These are phyloP conservation scores for Mortierella sp. DNA, from an alignment of 371 early-diverging fungal species.

Conservation along the genomic window DNA sequence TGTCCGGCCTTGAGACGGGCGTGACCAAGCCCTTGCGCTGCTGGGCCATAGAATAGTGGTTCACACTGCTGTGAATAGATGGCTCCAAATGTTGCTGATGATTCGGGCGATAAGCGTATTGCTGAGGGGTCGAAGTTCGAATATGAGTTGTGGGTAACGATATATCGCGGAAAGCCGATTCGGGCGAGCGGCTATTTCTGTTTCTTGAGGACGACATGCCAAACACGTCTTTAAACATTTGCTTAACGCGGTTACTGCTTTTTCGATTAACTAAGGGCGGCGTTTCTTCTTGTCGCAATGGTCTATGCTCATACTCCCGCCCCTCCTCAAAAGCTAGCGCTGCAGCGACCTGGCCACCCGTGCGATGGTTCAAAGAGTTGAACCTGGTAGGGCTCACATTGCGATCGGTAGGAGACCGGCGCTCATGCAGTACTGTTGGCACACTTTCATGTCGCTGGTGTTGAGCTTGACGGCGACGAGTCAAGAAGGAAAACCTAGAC, in stretches of 20 bases:
- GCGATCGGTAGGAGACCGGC: constrained; percentile 3
- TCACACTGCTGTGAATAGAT: constrained; percentile 1
- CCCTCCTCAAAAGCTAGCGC: constrained; percentile 1
- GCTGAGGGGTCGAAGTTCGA: background rate
- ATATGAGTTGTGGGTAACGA: constrained; percentile 35
- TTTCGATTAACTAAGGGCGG: constrained; percentile 6
- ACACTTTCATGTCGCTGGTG: constrained; percentile 48
- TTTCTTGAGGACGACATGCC: constrained; percentile 21
- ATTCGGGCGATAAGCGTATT: constrained; percentile 3
- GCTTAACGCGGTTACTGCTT: constrained; percentile 24
- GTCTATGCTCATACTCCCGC: constrained; percentile 1
- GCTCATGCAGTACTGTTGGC: constrained; percentile 13
- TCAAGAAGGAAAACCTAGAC: constrained; percentile 48
- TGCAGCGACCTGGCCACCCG: constrained; percentile 7
- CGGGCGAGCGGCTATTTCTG: constrained; percentile 15
- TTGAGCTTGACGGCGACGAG: constrained; percentile 30
- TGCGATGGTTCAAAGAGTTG: constrained; percentile 13
- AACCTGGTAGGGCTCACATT: constrained; percentile 8
- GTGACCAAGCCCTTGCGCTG: constrained; percentile 33
- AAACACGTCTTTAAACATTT: constrained; percentile 39
- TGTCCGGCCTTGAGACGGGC: constrained; percentile 29
- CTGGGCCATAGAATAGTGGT: background rate
- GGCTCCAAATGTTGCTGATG: constrained; percentile 15
- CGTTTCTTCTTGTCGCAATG: constrained; percentile 6
- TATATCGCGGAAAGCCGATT: constrained; percentile 40